Evolutionary conservation across 2,329 filamentous ascomycete species (phyloP), one percentile per base, ranked within the genome.

Genomic region (Fonsecaea multimorphosa): DNA sequence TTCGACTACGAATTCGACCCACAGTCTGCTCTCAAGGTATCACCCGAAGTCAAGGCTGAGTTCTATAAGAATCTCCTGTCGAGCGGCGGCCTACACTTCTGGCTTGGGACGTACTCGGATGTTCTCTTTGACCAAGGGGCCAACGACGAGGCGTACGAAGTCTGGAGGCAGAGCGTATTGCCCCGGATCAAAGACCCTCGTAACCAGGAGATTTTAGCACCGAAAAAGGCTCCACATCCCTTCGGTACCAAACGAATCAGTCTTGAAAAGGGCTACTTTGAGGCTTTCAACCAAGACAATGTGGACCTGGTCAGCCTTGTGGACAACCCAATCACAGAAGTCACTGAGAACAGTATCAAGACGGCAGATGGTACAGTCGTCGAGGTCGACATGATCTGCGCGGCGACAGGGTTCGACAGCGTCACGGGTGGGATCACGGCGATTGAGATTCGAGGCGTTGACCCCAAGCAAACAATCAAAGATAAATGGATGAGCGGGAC

Each of bases 171-270:
- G 19, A 66, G 73, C 2, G 73, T 84, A 12, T 81, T 85, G 1
- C 73, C 73, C 1, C 80, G 83, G 1, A 77, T 82, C 4, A 80
- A 83, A 9, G 71, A 77, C 0, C 74, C 83, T 24, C 85, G 89
- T 14, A 74, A 81, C 38, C 81, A 88, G 68, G 74, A 74, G 12
- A 74, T 73, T 1, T 85, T 82, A 0, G 86, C 87, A 0, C 79
- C 55, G 3, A 58, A 80, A 29, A 79, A 76, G 9, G 78, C 88
- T 9, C 85, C 86, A 71, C 77, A 84, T 0, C 87, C 84, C 83
- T 89, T 88, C 71, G 81, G 84, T 0, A 73, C 74, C 0, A 89
- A 89, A 74, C 81, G 87, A 0, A 85, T 86, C 1, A 80, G 78
- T 32, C 88, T 87, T 74, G 85, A 85, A 74, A 85, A 89, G 32